A percentile compares a stretch with the other conserved stretches of the same genome.
phyloP scores from a whole-genome alignment of 208 protist species.

The Lotmaria passim region DNA sequence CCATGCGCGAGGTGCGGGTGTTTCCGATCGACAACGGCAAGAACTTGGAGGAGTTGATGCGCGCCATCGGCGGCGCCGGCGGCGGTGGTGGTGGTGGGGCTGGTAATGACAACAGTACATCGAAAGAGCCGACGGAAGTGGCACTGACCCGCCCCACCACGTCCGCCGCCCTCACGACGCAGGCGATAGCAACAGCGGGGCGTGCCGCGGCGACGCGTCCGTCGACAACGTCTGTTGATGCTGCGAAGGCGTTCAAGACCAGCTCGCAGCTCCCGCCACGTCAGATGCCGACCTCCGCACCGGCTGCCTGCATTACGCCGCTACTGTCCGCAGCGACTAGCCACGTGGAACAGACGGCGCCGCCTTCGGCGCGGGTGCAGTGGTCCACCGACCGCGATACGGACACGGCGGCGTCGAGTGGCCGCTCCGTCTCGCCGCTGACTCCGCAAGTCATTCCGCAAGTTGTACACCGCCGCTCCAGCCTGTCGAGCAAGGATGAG shows the following conservation, averaged over 20 bases:
- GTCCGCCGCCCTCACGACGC: background rate
- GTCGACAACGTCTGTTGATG: background rate
- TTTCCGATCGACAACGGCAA: slow-evolving; percentile 28
- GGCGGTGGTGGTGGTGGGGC: background rate
- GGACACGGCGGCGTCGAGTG: slow-evolving; percentile 27
- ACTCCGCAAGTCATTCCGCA: slow-evolving; percentile 32
- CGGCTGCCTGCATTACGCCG: background rate
- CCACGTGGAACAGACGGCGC: background rate
- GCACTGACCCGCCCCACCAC: background rate
- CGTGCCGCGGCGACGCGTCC: too few relatives aligned
- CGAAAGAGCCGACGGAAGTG: background rate
- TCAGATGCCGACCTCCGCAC: background rate
- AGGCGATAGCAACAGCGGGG: background rate
- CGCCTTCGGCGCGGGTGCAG: background rate
- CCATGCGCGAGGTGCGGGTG: slow-evolving; percentile 28
- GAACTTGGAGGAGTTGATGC: slow-evolving; percentile 35
- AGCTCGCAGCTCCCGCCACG: background rate
- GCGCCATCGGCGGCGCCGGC: slow-evolving; percentile 26
- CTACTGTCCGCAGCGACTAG: background rate
- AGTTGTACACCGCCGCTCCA: slow-evolving; percentile 20
- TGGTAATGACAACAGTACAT: background rate
- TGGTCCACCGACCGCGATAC: background rate
- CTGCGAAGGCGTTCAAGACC: background rate
- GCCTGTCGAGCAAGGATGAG: slow-evolving; percentile 6
- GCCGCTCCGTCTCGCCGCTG: slow-evolving; percentile 24